Evolutionary conservation across 148 eudicot species (phyloP), one percentile per base, ranked within the genome.

Genomic region (Persicaria maculosa): DNA sequence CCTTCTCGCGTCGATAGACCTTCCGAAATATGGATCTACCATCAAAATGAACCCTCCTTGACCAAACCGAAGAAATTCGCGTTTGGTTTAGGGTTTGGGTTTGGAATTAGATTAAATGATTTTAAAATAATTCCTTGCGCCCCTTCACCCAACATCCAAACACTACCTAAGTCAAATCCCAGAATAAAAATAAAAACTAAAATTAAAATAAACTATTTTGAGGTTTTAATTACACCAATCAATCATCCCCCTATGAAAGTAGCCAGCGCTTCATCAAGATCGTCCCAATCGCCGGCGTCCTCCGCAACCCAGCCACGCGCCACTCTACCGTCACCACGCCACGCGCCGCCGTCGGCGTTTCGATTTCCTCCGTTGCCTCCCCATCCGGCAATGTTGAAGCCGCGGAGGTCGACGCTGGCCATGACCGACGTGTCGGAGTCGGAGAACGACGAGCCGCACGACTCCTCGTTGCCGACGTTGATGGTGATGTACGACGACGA

Each of bases 381-480:
- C 25, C 43, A 17, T 0, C 11, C 52, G 7, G n/a, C 52, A 74
- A 50, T 69, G 55, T 72, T 45, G 8, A 75, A 4, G 2, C 83
- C 74, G 6, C 77, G 76, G 72, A 76, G 50, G 76, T 88, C 85
- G 16, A 86, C 19, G 71, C 90, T 88, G 15, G 93, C 93, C 97
- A 91, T 91, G 22, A 89, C 74, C n/a, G 96, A 87, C 58, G 86
- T 84, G 61, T 84, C 89, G n/a, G 72, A 22, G 55, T 84, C 86
- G 20, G 93, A 91, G 72, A 84, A 89, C 16, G 90, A 87, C 3
- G 97, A 87, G 1, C 97, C 97, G 55, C 97, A 91, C 0, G 88
- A 77, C 84, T 89, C 97, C 31, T 84, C 90, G 80, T 89, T 86
- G 0, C 91, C 91, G 70, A 65, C 70, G 69, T 87, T 86, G 80